phyloP scores from a whole-genome alignment of 169 alveolate genomes.

The Cryptosporidium baileyi region DNA sequence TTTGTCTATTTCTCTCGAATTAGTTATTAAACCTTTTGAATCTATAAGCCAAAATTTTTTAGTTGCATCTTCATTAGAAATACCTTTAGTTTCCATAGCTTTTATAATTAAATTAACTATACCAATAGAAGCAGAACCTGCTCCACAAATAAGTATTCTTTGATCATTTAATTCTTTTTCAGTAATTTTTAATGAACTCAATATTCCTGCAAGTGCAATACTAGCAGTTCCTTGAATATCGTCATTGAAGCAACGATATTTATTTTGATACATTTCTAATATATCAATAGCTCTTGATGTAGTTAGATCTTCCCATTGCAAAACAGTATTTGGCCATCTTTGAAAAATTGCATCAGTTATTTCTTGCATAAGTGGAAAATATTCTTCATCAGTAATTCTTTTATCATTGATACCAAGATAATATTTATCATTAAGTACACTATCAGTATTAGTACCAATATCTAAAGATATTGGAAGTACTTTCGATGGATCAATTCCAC shows the following conservation, averaged over 20 bases:
- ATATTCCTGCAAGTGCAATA: slow-evolving; percentile 75
- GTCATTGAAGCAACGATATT: slow-evolving; percentile 77
- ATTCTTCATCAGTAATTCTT: slow-evolving; percentile 73
- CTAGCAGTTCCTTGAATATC: slow-evolving; percentile 80
- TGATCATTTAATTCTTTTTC: slow-evolving; percentile 64
- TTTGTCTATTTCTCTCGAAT: slow-evolving; percentile 21
- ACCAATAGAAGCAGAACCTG: slow-evolving; percentile 78
- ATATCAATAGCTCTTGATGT: slow-evolving; percentile 71
- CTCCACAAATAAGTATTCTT: slow-evolving; percentile 76
- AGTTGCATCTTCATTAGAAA: slow-evolving; percentile 2
- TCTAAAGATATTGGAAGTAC: slow-evolving; percentile 74
- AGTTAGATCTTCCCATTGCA: slow-evolving; percentile 76
- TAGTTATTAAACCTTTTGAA: slow-evolving; percentile 75
- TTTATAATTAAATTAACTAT: slow-evolving; percentile 57
- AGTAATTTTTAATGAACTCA: slow-evolving; percentile 59
- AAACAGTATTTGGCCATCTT: slow-evolving; percentile 76
- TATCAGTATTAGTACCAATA: slow-evolving; percentile 73
- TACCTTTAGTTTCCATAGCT: slow-evolving; percentile 68
- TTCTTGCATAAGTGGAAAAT: slow-evolving; percentile 72
- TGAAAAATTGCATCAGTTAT: slow-evolving; percentile 61
- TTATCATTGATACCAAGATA: slow-evolving; percentile 71
- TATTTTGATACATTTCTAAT: slow-evolving; percentile 64
- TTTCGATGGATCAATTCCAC: slow-evolving; percentile 75
- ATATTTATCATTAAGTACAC: slow-evolving; percentile 9
- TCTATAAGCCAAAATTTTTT: slow-evolving; percentile 73